These are phyloP conservation scores for Persicaria tinctoria DNA, from an alignment of 148 eudicot genomes.

Conservation along the genomic window DNA sequence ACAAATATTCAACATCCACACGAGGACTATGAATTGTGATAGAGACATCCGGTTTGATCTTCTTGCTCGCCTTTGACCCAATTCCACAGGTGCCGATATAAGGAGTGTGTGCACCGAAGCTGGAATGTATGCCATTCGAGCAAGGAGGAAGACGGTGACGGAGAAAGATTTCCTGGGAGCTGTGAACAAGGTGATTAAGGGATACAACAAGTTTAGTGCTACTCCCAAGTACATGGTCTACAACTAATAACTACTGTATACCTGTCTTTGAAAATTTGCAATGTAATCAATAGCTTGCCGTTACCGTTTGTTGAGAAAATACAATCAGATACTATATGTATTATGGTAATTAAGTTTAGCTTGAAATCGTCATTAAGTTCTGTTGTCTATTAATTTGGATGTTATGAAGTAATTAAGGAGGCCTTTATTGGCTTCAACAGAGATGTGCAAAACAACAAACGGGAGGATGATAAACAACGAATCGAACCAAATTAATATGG, in stretches of 20 bases:
- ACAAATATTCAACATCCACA: constrained; percentile 85
- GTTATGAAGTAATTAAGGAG: no score
- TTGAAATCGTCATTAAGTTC: no score
- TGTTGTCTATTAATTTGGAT: no score
- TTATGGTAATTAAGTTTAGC: no score
- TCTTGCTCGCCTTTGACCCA: constrained; percentile 94
- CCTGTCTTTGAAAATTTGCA: no score
- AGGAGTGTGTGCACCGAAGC: constrained; percentile 97
- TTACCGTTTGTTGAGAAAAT: no score
- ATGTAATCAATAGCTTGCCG: no score
- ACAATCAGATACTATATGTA: no score
- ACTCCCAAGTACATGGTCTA: constrained; percentile 96
- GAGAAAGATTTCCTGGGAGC: constrained; percentile 96
- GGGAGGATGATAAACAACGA: no score
- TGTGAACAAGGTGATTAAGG: constrained; percentile 94
- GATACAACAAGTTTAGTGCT: constrained; percentile 95
- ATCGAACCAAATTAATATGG: no score
- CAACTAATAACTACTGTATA: constrained; percentile 30
- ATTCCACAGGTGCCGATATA: constrained; percentile 95
- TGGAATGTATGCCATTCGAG: constrained; percentile 92
- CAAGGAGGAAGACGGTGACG: constrained; percentile 83
- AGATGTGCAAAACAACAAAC: no score
- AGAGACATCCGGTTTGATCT: constrained; percentile 90
- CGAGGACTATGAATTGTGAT: constrained; percentile 93
- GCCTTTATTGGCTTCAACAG: no score